A percentile compares a stretch with the other conserved stretches of the same genome.
Conservation (phyloP, 352 stramenopile species). For the Thraustotheca clavata region DNA sequence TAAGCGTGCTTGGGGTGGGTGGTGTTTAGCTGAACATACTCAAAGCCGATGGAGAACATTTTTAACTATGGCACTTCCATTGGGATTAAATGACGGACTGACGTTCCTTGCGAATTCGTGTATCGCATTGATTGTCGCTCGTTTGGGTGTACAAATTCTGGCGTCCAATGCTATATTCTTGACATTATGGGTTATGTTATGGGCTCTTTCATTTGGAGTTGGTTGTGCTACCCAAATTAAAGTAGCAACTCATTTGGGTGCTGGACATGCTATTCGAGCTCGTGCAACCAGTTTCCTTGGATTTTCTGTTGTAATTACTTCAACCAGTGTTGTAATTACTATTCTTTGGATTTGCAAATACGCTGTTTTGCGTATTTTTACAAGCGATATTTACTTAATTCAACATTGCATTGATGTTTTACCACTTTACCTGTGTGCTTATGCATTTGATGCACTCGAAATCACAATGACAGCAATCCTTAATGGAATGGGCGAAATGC, state of each 20-base stretch:
- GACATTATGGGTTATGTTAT: slow-evolving; percentile 52
- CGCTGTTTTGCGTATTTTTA: slow-evolving; percentile 50
- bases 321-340: slow-evolving; percentile 38
- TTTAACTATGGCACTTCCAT: slow-evolving; percentile 48
- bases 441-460: slow-evolving; percentile 53
- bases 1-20: slow-evolving; percentile 57
- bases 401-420: slow-evolving; percentile 40
- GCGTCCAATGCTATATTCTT: slow-evolving; percentile 68
- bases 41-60: slow-evolving; percentile 51
- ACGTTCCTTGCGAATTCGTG: slow-evolving; percentile 67
- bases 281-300: slow-evolving; percentile 46
- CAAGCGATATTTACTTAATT: slow-evolving; percentile 41
- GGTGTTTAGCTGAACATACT: slow-evolving; percentile 50
- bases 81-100: slow-evolving; percentile 57
- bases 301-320: slow-evolving; percentile 23
- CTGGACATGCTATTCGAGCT: slow-evolving; percentile 49
- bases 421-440: slow-evolving; percentile 49
- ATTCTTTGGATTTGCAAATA: slow-evolving; percentile 22
- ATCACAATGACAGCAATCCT: slow-evolving; percentile 46
- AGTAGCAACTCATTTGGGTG: slow-evolving; percentile 63
- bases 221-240: slow-evolving; percentile 67
- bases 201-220: slow-evolving; percentile 40
- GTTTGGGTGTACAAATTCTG: slow-evolving; percentile 63
- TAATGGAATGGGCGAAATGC: slow-evolving; percentile 55
- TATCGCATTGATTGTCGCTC: slow-evolving; percentile 53